Conservation (phyloP, 2,329 filamentous ascomycete genomes). For the Cladosporium austrohemisphaericum region DNA sequence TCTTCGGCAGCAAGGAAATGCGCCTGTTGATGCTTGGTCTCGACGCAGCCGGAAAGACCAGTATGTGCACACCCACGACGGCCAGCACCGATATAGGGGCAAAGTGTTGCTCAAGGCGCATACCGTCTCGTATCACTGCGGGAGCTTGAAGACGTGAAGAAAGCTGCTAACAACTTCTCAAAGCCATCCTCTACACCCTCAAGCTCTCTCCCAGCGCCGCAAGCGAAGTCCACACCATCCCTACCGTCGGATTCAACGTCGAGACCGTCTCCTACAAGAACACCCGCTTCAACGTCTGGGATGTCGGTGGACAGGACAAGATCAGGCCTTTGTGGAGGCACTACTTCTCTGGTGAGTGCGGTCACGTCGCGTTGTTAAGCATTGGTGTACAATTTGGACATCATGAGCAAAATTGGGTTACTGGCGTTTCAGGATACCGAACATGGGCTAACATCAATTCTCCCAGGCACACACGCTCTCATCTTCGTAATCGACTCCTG, state of each 20-base stretch:
- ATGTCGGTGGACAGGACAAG: conserved; percentile 99
- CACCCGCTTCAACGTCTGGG: conserved; percentile 99
- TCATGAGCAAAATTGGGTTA: conserved; percentile 37
- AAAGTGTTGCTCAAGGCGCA: background rate
- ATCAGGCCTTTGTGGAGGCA: conserved; percentile 99
- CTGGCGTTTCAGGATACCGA: background rate
- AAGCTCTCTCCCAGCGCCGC: conserved; percentile 66
- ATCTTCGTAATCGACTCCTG: conserved; percentile 99
- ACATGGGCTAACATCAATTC: conserved; percentile 20
- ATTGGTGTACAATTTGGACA: too few species aligned
- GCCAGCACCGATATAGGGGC: conserved; percentile 4
- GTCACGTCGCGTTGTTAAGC: too few species aligned
- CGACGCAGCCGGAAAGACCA: conserved; percentile 97
- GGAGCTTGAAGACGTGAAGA: background rate
- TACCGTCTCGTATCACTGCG: background rate
- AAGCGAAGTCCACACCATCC: conserved; percentile 98
- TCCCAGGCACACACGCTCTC: conserved; percentile 81
- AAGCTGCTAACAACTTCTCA: background rate
- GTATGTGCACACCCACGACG: conserved; percentile 30
- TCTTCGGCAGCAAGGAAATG: conserved; percentile 99
- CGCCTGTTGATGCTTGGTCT: conserved; percentile 95
- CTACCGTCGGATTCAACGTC: conserved; percentile 99
- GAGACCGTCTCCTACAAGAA: conserved; percentile 99
- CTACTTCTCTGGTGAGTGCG: conserved; percentile 78
- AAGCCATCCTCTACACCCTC: conserved; percentile 96